These are phyloP conservation scores for Crucihimalaya himalaica DNA, from an alignment of 345 rosid genomes.

Conservation along the genomic window DNA sequence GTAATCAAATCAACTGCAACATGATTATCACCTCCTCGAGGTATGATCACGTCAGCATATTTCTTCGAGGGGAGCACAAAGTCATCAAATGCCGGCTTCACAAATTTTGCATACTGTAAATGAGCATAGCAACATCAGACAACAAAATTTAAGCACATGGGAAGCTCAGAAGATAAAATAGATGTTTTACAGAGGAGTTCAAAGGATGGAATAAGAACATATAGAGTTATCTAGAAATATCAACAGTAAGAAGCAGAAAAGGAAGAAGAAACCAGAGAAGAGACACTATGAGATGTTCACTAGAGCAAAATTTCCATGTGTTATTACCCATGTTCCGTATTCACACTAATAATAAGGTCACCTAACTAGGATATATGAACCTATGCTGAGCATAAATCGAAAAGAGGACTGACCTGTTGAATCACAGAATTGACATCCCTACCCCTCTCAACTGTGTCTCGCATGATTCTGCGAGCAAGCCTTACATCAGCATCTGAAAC, in stretches of 20 bases:
- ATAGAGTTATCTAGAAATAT: neutral
- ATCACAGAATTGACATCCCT: slow-evolving; percentile 91
- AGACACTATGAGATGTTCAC: no score
- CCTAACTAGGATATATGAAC: slow-evolving; percentile 9
- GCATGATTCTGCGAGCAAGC: slow-evolving; percentile 98
- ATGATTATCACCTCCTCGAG: slow-evolving; percentile 93
- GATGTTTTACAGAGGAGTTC: neutral
- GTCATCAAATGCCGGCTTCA: slow-evolving; percentile 98
- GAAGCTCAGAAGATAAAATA: neutral
- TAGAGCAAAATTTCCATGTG: neutral
- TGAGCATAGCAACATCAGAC: slow-evolving; percentile 17
- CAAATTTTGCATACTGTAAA: slow-evolving; percentile 92
- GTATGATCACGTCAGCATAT: slow-evolving; percentile 91
- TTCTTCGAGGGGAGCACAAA: slow-evolving; percentile 93
- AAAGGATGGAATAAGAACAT: neutral
- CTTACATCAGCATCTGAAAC: slow-evolving; percentile 97
- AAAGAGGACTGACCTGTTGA: slow-evolving; percentile 64
- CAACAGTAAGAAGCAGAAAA: slow-evolving; percentile 12
- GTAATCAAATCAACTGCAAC: slow-evolving; percentile 96
- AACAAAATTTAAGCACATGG: slow-evolving; percentile 15
- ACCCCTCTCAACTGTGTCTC: slow-evolving; percentile 93
- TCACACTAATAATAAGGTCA: neutral
- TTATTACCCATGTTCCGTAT: neutral
- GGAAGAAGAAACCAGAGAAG: neutral
- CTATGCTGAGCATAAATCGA: neutral